A percentile compares a stretch with the other conserved stretches of the same genome.
phyloP scores from a whole-genome alignment of 1,139 yeast species.

The Zygosaccharomyces sapae region DNA sequence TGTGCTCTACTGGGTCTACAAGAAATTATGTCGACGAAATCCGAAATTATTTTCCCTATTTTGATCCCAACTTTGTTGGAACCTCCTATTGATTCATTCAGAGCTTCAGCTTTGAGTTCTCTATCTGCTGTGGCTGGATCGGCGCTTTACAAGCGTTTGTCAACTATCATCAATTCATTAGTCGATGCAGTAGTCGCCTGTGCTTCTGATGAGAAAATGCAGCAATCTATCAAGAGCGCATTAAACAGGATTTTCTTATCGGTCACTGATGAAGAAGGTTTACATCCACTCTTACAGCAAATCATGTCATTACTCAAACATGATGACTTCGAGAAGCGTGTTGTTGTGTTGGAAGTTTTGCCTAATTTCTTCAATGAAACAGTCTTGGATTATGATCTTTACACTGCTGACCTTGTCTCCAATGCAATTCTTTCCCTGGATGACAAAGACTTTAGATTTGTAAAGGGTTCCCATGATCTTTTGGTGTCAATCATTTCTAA shows the following conservation, averaged over 20 bases:
- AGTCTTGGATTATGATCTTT: slow-evolving; percentile 64
- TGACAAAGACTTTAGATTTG: slow-evolving; percentile 61
- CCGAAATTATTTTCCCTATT: slow-evolving; percentile 91
- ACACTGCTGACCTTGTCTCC: slow-evolving; percentile 70
- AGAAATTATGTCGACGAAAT: slow-evolving; percentile 87
- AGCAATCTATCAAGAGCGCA: slow-evolving; percentile 47
- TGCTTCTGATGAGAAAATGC: slow-evolving; percentile 38
- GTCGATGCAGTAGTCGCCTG: slow-evolving; percentile 54
- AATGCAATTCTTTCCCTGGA: slow-evolving; percentile 70
- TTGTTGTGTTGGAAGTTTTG: slow-evolving; percentile 63
- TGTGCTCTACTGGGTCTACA: slow-evolving; percentile 82
- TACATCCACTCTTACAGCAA: slow-evolving; percentile 81
- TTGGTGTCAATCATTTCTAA: slow-evolving; percentile 62
- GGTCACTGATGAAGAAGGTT: slow-evolving; percentile 73
- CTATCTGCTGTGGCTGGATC: slow-evolving; percentile 89
- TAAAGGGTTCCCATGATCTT: slow-evolving; percentile 64
- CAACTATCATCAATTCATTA: slow-evolving; percentile 67
- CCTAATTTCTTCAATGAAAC: slow-evolving; percentile 67
- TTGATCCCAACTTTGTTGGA: slow-evolving; percentile 78
- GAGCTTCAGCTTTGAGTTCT: slow-evolving; percentile 83
- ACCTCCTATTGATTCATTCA: slow-evolving; percentile 78
- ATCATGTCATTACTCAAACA: slow-evolving; percentile 69
- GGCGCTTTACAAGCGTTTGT: slow-evolving; percentile 68
- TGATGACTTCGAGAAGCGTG: slow-evolving; percentile 66
- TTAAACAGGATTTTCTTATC: slow-evolving; percentile 68